Evolutionary conservation across 2,329 filamentous ascomycete species (phyloP), one percentile per base, ranked within the genome.

Genomic region (Elsinoe australis): DNA sequence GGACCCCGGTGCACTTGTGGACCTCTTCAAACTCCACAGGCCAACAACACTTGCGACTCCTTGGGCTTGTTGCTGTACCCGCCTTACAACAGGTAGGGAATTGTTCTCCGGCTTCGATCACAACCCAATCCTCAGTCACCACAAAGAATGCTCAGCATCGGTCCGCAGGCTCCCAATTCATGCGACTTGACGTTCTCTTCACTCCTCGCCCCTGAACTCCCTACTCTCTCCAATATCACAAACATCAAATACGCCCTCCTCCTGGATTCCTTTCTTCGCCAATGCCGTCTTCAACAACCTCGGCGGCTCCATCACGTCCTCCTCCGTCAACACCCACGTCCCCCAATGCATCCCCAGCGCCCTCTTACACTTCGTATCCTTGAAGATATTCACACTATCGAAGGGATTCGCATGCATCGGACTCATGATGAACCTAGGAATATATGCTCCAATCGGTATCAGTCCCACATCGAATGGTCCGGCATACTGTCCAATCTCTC

Each of bases 321-420:
- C 90, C 52, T 79, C 74, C 0, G 89, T 95, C 56, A 95, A 66
- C 0, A 86, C 82, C 87, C 89, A 95, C 5, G 71, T 73, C 2
- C 88, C 89, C 88, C 89, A 95, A 62, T 95, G 90, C 57, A 95
- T 95, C 1, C 79, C 89, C 69, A 95, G 73, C 17, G 88, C 89
- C 14, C 69, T 72, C 58, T 77, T 73, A 69, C 89, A 95, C 56
- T 75, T 76, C 1, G 87, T 94, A 58, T 95, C 89, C 5, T 72
- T 65, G 65, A 95, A 95, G 56, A 96, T 95, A 58, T 92, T 87
- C 29, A 95, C 88, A 0, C 83, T 78, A 62, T 96, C 90, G 55
- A 80, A 82, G 0, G 90, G 90, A 62, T 94, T 85, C 5, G 85
- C 83, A 63, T 96, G 90, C 75, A 94, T 82, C 15, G 80, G 71